Conservation (phyloP, 768 basidiomycete species). For the Boletus speciosus region DNA sequence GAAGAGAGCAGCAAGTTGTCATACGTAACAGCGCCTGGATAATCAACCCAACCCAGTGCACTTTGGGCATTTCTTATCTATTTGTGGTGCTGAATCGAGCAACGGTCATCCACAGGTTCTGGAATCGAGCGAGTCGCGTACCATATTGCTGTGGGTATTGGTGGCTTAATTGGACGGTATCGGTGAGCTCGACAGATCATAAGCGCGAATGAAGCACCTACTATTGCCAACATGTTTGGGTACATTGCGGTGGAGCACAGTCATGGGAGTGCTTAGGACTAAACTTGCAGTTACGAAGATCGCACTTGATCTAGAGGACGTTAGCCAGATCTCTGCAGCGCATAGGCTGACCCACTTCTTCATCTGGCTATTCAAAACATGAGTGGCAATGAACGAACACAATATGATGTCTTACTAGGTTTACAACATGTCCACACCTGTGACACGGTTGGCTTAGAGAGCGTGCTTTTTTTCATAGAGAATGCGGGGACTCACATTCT, state of each 20-base stretch:
- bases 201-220: constrained; percentile 32
- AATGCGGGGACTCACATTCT: constrained; percentile 37
- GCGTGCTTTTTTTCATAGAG: background rate
- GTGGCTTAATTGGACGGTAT: constrained; percentile 35
- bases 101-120: background rate
- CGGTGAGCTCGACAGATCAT: constrained; percentile 10
- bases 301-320: constrained; percentile 54
- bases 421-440: constrained; percentile 56
- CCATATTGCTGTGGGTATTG: constrained; percentile 68
- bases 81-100: constrained; percentile 47
- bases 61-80: constrained; percentile 56
- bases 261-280: constrained; percentile 51
- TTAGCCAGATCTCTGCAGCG: constrained; percentile 10
- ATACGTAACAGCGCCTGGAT: background rate
- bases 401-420: constrained; percentile 36
- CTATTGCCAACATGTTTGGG: constrained; percentile 68
- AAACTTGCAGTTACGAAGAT: constrained; percentile 58
- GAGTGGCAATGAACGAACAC: constrained; percentile 4
- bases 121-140: constrained; percentile 25
- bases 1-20: constrained; percentile 2
- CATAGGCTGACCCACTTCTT: constrained; percentile 41
- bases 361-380: constrained; percentile 45
- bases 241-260: constrained; percentile 52
- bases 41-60: constrained; percentile 22
- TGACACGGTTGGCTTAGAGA: constrained; percentile 1